Base-by-base conservation (phyloP, 192 early-diverging fungal species). In the Backusella macrospora region DNA sequence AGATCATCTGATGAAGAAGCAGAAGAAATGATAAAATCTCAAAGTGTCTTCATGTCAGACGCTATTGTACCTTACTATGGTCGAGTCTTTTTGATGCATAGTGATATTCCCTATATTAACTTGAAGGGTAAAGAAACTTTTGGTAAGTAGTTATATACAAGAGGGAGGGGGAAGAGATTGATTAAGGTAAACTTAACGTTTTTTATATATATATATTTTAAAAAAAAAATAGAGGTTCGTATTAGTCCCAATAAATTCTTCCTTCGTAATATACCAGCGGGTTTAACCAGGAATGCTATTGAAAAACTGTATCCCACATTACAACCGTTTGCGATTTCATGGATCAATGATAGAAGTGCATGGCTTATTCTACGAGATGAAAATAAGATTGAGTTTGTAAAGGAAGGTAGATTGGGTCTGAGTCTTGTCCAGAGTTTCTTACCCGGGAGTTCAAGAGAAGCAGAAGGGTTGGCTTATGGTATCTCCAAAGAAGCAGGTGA, bases 11-110 rank as follows among this genome's bases (percentile, higher is more conserved):
- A 59, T 62, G 3, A 72, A 77, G 7, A 78, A 74, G 16, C 48
- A 76, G 44, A 80, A 23, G 21, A 26, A 3, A 26, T 13, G 10
- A 59, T 23, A 4, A 59, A 59, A 42, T 5, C 43, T 2, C 9
- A 42, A 3, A 63, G 14, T 37, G 44, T 63, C 7, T 70, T 62
- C 14, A 26, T 52, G 39, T 46, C 69, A 4, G 37, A 59, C 18
- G 71, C 75, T 1, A 16, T 76, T 23, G 9, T 23, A 29, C 70
- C 76, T 23, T 77, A 72, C 21, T 77, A 85, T 63, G 93, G 93
- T 75, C 83, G 88, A 62, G 38, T 95, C 5, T 85, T 87, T 73
- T 68, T 94, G 45, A 92, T 94, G 89, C 79, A 90, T 29, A 87
- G 82, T 34, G 90, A 92, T 55, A 78, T 90, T 14, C 83, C 83